A percentile compares a stretch with the other conserved stretches of the same genome.
These are phyloP conservation scores for Fraxinus sp. DNA, from an alignment of 305 asterid species.

Conservation along the genomic window DNA sequence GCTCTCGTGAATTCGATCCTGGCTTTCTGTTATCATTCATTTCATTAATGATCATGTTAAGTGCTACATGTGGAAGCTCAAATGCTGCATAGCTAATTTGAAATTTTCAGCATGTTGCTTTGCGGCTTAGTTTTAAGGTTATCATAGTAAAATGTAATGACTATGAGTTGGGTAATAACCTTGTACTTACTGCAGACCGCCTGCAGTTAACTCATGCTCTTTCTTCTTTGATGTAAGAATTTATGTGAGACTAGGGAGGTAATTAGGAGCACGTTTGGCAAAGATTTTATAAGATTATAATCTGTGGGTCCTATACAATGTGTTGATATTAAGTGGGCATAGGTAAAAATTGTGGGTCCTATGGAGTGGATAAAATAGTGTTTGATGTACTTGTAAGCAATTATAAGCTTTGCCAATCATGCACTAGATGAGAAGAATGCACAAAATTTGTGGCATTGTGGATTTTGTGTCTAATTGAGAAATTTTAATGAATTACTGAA, in stretches of 20 bases:
- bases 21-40: not conserved
- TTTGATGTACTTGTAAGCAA: not conserved
- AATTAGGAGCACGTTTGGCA: not conserved
- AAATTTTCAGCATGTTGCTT: not conserved
- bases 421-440: not conserved
- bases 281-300: not conserved
- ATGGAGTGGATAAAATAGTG: not conserved
- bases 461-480: conserved; percentile 4
- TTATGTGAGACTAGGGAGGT: not conserved
- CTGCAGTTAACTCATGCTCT: not conserved
- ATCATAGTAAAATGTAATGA: not conserved
- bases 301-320: not conserved
- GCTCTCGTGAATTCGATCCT: conserved; percentile 9
- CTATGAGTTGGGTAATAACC: not conserved
- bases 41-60: not conserved
- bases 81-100: not conserved
- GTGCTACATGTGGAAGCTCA: not conserved
- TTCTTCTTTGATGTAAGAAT: not conserved
- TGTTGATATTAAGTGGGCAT: not conserved
- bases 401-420: not conserved
- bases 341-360: not conserved
- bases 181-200: not conserved
- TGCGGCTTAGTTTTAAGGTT: not conserved
- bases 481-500: not conserved
- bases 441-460: not conserved